phyloP scores from a whole-genome alignment of 108 stramenopile genomes.

The Parietichytrium sp. region DNA sequence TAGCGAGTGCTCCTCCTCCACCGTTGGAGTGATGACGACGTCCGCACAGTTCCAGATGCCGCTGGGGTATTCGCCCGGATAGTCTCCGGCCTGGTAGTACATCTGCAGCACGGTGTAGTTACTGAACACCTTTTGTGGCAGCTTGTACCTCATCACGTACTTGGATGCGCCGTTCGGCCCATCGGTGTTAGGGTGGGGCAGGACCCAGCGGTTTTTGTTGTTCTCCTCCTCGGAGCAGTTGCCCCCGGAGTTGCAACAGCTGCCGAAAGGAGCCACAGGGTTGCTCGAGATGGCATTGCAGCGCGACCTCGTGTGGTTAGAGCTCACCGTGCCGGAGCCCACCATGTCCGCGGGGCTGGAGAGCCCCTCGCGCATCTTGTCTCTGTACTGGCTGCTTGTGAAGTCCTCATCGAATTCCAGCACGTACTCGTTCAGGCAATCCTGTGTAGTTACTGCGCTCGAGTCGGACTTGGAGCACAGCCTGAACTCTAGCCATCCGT shows the following conservation, averaged over 20 bases:
- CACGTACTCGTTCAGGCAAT: not conserved
- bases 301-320: too few species aligned
- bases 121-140: not conserved
- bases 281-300: not conserved
- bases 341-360: not conserved
- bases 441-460: not conserved
- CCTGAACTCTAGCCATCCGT: not conserved
- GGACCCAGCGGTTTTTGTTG: slow-evolving; percentile 16
- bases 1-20: too few species aligned
- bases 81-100: not conserved
- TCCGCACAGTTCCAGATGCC: slow-evolving; percentile 89
- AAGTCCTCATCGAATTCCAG: not conserved
- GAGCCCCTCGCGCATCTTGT: not conserved
- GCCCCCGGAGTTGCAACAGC: not conserved
- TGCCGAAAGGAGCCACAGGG: not conserved
- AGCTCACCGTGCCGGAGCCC: not conserved
- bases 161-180: not conserved
- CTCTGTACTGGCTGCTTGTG: not conserved
- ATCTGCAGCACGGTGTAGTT: slow-evolving; percentile 6
- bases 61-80: slow-evolving; percentile 56
- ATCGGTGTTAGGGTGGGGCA: not conserved
- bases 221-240: not conserved
- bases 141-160: not conserved
- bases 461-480: not conserved
- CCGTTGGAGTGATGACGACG: slow-evolving; percentile 80